Percentiles rank a stretch among this genome's conserved stretches.
Conservation (phyloP, 192 early-diverging fungal genomes). For the Coemansia sp. region DNA sequence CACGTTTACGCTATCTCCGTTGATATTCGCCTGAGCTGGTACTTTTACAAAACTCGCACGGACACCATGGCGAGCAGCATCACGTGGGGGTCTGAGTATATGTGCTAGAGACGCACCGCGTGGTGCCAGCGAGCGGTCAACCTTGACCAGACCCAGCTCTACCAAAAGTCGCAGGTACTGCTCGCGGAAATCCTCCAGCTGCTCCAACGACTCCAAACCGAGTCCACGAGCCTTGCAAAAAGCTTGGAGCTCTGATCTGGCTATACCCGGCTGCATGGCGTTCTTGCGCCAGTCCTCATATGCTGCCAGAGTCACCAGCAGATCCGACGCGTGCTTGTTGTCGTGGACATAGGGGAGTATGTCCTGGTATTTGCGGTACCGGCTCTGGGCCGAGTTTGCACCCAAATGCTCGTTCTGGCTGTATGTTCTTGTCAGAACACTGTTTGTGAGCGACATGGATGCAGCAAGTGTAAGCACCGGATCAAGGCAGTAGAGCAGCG, state of each 20-base stretch:
- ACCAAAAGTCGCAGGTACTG: conserved; percentile 24
- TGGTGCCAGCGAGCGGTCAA: neutral
- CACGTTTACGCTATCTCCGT: conserved; percentile 9
- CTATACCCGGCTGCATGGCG: neutral
- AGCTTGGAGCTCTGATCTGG: neutral
- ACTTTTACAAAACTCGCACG: conserved; percentile 11
- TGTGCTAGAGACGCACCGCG: neutral
- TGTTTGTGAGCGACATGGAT: conserved; percentile 34
- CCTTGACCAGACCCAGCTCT: conserved; percentile 12
- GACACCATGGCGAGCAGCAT: neutral
- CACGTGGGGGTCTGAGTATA: neutral
- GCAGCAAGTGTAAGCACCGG: conserved; percentile 73
- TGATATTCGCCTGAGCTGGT: conserved; percentile 11
- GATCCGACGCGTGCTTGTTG: conserved; percentile 16
- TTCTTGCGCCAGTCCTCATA: conserved; percentile 26
- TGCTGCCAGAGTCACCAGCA: conserved; percentile 14
- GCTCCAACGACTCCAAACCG: conserved; percentile 19
- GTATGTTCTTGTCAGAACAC: conserved; percentile 11
- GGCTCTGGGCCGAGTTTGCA: neutral
- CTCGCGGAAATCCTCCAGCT: conserved; percentile 34
- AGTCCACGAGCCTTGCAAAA: conserved; percentile 19
- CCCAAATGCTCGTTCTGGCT: neutral
- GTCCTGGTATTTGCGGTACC: conserved; percentile 1
- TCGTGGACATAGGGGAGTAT: conserved; percentile 9
- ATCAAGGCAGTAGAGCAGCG: conserved; percentile 74